Percentiles rank a stretch among this genome's conserved stretches.
Conservation (phyloP, 164 flowering plant genomes). For the Annona squamosa region DNA sequence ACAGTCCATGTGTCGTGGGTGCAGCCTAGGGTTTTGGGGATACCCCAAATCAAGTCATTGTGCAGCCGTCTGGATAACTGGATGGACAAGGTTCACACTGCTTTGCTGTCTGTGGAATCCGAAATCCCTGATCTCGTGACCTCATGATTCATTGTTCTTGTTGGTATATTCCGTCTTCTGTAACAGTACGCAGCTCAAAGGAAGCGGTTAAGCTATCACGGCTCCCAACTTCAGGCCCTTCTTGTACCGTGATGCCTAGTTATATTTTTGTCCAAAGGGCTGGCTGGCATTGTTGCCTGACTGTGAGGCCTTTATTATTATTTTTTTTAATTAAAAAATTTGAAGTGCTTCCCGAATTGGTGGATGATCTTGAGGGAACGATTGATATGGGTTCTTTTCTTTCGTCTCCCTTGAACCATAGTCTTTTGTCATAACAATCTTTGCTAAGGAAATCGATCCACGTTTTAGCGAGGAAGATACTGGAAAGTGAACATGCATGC, state of each 20-base stretch:
- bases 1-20: constrained; percentile 94
- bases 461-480: too few species aligned
- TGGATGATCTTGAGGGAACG: background rate
- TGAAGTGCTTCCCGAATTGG: background rate
- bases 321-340: constrained; percentile 1
- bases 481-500: too few species aligned
- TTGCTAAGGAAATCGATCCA: too few species aligned
- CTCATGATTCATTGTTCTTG: constrained; percentile 26
- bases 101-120: constrained; percentile 73
- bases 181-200: constrained; percentile 1
- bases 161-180: constrained; percentile 2
- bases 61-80: constrained; percentile 72
- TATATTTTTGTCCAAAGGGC: constrained; percentile 5
- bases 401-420: background rate
- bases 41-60: constrained; percentile 76
- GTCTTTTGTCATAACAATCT: too few species aligned
- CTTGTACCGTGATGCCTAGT: background rate
- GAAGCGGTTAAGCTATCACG: background rate
- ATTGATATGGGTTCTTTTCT: background rate
- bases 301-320: constrained; percentile 7
- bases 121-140: constrained; percentile 94
- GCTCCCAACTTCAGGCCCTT: constrained; percentile 1
- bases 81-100: constrained; percentile 77
- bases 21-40: constrained; percentile 88
- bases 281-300: constrained; percentile 1